Evolutionary conservation across 1,139 yeast genomes (phyloP).

Genomic region (Geotrichum cucujoidarum): DNA sequence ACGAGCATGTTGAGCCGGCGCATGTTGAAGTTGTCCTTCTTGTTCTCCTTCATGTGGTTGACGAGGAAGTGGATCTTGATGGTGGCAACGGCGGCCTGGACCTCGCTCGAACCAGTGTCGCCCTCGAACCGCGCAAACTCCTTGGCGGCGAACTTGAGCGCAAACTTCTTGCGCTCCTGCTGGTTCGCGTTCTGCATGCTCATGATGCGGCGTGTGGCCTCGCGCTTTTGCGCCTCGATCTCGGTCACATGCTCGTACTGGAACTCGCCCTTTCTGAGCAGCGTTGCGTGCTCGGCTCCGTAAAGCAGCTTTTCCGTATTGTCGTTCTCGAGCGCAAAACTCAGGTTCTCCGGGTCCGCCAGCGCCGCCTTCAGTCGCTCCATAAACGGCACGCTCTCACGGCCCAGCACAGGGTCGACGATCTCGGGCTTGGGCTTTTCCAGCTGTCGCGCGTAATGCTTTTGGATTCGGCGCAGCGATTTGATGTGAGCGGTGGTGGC

Average conservation of each 20-base stretch:
- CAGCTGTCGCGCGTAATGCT: conserved; percentile 35
- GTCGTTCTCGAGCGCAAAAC: conserved; percentile 35
- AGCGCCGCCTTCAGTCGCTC: conserved; percentile 61
- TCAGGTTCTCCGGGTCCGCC: conserved; percentile 55
- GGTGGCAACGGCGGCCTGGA: conserved; percentile 88
- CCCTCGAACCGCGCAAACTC: conserved; percentile 83
- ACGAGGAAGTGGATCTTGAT: conserved; percentile 74
- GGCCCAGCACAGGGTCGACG: conserved; percentile 81
- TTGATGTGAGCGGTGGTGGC: conserved; percentile 18
- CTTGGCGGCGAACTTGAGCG: conserved; percentile 58
- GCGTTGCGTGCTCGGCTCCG: conserved; percentile 67
- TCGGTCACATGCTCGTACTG: conserved; percentile 33
- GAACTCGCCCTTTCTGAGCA: conserved; percentile 36
- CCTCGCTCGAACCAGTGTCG: conserved; percentile 93
- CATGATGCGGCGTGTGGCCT: conserved; percentile 66
- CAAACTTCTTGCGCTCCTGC: conserved; percentile 54
- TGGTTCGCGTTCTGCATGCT: conserved; percentile 66
- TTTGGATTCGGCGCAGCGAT: conserved; percentile 31
- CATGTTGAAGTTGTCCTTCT: conserved; percentile 67
- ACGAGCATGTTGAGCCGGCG: conserved; percentile 74
- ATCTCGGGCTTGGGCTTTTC: conserved; percentile 31
- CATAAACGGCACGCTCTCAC: conserved; percentile 60
- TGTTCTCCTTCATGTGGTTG: conserved; percentile 65
- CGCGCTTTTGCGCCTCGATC: conserved; percentile 57
- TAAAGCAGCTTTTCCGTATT: conserved; percentile 72